These are phyloP conservation scores for Colletotrichum gloeosporioides DNA, from an alignment of 2,329 filamentous ascomycete species.

Conservation along the genomic window DNA sequence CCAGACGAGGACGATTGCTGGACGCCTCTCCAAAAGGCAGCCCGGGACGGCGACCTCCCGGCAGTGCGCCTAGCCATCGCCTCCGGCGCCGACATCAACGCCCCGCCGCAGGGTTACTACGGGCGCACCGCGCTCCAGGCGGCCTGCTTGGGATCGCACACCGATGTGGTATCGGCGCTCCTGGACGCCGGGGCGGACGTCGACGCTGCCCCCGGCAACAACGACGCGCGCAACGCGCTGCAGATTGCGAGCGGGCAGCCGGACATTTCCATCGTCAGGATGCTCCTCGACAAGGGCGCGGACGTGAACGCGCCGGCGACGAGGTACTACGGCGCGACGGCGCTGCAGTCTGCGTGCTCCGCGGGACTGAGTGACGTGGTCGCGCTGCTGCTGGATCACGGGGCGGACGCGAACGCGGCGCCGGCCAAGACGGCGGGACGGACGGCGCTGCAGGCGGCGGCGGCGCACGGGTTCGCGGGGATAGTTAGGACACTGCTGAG, in stretches of 20 bases:
- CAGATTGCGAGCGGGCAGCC: conserved; percentile 39
- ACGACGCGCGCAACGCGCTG: conserved; percentile 41
- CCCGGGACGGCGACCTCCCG: conserved; percentile 36
- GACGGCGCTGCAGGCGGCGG: conserved; percentile 29
- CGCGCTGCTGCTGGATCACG: conserved; percentile 30
- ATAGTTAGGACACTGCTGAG: conserved; percentile 21
- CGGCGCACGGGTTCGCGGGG: background rate
- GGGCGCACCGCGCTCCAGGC: conserved; percentile 43
- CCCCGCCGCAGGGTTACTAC: conserved; percentile 34
- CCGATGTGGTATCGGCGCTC: conserved; percentile 29
- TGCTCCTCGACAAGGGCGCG: conserved; percentile 32
- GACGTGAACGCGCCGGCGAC: conserved; percentile 31
- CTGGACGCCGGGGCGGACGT: conserved; percentile 35
- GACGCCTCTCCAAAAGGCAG: conserved; percentile 39
- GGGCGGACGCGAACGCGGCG: conserved; percentile 37
- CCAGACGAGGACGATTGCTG: conserved; percentile 33
- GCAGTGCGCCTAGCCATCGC: no score
- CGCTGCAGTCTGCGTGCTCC: conserved; percentile 40
- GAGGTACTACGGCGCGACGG: conserved; percentile 41
- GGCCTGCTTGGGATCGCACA: conserved; percentile 32
- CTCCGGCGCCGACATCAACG: conserved; percentile 35
- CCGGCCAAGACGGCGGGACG: conserved; percentile 21
- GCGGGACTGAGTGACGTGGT: conserved; percentile 30
- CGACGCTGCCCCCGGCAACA: conserved; percentile 36
- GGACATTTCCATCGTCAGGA: conserved; percentile 25